These are phyloP conservation scores for Starmerella stigmatis DNA, from an alignment of 805 yeast genomes.

Conservation along the genomic window DNA sequence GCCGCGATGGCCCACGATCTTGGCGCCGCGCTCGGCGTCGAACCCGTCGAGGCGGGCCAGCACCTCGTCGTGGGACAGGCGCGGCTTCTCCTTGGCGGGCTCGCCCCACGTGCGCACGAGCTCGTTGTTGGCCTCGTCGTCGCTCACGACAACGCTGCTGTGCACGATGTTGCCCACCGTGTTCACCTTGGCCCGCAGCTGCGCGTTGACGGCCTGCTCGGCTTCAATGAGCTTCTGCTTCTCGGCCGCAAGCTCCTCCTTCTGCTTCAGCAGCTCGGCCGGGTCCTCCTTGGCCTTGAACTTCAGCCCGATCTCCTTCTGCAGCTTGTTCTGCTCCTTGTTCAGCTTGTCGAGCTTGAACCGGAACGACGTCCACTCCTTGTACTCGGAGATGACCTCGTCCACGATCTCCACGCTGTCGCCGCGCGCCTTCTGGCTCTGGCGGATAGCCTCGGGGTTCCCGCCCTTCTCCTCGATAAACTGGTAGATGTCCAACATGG, in stretches of 20 bases:
- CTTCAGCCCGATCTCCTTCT: conserved; percentile 85
- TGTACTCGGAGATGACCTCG: conserved; percentile 84
- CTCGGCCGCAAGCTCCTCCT: conserved; percentile 60
- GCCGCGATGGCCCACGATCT: conserved; percentile 97
- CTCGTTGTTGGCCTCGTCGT: conserved; percentile 85
- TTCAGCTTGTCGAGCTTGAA: conserved; percentile 84
- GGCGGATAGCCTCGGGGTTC: conserved; percentile 76
- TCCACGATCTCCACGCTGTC: conserved; percentile 91
- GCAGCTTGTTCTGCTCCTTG: conserved; percentile 78
- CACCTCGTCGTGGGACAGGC: conserved; percentile 92
- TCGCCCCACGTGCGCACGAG: conserved; percentile 75
- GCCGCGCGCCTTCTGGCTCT: conserved; percentile 88
- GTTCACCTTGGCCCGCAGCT: conserved; percentile 69
- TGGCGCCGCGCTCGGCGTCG: conserved; percentile 98
- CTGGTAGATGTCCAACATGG: conserved; percentile 83
- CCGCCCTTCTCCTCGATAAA: conserved; percentile 97
- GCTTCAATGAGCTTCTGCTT: conserved; percentile 54
- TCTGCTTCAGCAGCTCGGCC: conserved; percentile 63
- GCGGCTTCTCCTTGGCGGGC: conserved; percentile 52
- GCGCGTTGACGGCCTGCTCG: conserved; percentile 73
- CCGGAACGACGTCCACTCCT: conserved; percentile 81
- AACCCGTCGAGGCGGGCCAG: conserved; percentile 90
- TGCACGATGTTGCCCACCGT: conserved; percentile 91
- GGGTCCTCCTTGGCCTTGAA: conserved; percentile 96
- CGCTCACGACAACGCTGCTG: conserved; percentile 75